Percentiles rank a stretch among this genome's conserved stretches.
Conservation (phyloP, 1,284 basidiomycete genomes). For the Tylopilus sp. region DNA sequence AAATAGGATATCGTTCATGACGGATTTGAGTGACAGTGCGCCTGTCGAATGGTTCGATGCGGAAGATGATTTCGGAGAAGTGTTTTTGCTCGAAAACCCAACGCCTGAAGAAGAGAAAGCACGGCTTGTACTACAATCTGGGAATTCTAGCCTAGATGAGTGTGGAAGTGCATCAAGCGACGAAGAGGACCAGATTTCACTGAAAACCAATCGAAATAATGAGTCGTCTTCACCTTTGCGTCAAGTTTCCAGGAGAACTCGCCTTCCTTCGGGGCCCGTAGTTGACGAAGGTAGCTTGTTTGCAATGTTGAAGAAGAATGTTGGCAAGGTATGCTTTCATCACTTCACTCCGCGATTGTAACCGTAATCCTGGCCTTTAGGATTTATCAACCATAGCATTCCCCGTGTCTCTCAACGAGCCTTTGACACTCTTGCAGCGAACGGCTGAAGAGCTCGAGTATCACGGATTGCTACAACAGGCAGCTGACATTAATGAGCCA, state of each 20-base stretch:
- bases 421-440: conserved; percentile 75
- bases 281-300: conserved; percentile 87
- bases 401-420: conserved; percentile 87
- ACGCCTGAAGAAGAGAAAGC: conserved; percentile 43
- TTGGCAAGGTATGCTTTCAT: conserved; percentile 65
- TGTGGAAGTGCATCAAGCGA: conserved; percentile 41
- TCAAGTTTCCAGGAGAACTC: conserved; percentile 51
- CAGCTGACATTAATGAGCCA: conserved; percentile 57
- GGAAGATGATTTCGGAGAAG: conserved; percentile 54
- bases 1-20: conserved; percentile 49
- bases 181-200: conserved; percentile 30
- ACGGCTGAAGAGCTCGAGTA: conserved; percentile 84
- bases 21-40: conserved; percentile 50
- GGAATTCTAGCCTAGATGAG: conserved; percentile 40
- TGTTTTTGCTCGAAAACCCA: conserved; percentile 57
- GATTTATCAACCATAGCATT: conserved; percentile 82
- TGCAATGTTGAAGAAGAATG: conserved; percentile 84
- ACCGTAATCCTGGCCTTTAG: conserved; percentile 36
- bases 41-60: conserved; percentile 72
- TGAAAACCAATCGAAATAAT: conserved; percentile 10
- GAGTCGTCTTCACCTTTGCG: conserved; percentile 19
- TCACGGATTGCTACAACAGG: conserved; percentile 61
- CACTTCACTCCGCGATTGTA: background rate
- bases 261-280: conserved; percentile 61
- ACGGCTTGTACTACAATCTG: conserved; percentile 38